Base-by-base conservation (phyloP, 805 yeast species). In the Hanseniaspora pseudoguilliermondii region DNA sequence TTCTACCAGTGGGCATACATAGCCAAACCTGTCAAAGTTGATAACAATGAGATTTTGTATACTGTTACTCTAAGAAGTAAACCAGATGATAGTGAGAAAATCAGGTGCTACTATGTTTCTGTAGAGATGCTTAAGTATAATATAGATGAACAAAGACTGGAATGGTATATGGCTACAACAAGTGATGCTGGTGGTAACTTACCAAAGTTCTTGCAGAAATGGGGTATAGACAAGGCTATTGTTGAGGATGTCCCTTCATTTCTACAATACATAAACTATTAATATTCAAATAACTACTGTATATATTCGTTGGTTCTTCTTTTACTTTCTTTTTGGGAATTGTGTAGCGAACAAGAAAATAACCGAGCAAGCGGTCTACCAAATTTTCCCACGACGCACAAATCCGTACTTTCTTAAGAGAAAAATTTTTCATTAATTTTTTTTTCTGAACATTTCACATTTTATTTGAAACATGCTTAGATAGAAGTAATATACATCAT, bases 171-270 rank as follows among this genome's bases (percentile, higher is more conserved):
- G 75, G 64, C 68, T 29, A 71, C 75, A 1, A 57, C 65, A 8
- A 67, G 72, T 55, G 73, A 73, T 59, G 70, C 73, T 23, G 73
- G 73, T 40, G 76, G 76, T 0, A 63, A 64, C 48, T 68, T 73
- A 6, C 75, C 75, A 8, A 65, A 67, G 50, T 71, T 71, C 68
- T 29, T 73, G 16, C 76, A 73, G 57, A 70, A 69, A 59, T 60
- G 70, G 11, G 69, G 70, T 58, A 70, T 72, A 49, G 69, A 72
- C 8, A 71, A 69, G 55, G 67, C 70, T 23, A 70, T 73, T 13
- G 64, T 71, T 23, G 63, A 66, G 16, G 76, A 73, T 58, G 74
- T 73, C 1, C 74, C 75, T 5, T 62, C 63, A 15, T 66, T 72
- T 51, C 57, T 71, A 13, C 61, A 63, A 43, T 68, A 59, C n/a